Percentiles rank a stretch among this genome's conserved stretches.
phyloP scores from a whole-genome alignment of 208 protist genomes.

The Crithidia expoeki region DNA sequence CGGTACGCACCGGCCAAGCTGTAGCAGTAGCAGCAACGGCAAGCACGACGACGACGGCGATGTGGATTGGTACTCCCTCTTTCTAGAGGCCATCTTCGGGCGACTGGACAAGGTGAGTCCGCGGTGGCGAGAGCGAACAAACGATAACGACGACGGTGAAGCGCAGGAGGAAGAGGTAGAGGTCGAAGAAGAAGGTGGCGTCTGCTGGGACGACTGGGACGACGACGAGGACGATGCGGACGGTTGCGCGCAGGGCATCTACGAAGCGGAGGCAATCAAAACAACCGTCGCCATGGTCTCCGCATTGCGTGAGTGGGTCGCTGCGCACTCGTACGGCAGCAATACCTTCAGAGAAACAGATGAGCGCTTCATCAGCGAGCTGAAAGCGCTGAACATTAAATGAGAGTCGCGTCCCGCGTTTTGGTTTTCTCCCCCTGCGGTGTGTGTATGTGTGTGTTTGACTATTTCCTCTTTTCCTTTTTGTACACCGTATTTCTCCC shows the following conservation, averaged over 20 bases:
- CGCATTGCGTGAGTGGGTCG: conserved; percentile 25
- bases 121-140: conserved; percentile 23
- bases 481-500: conserved; percentile 7
- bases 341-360: not conserved
- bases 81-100: conserved; percentile 33
- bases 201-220: conserved; percentile 51
- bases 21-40: not conserved
- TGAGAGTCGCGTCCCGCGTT: no score
- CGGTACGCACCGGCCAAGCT: not conserved
- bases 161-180: not conserved
- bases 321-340: not conserved
- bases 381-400: conserved; percentile 21
- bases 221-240: conserved; percentile 44
- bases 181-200: not conserved
- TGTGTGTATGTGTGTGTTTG: no score
- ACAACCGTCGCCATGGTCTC: conserved; percentile 33
- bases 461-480: not conserved
- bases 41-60: not conserved
- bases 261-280: conserved; percentile 38
- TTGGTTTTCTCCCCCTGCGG: no score
- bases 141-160: conserved; percentile 3
- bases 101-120: conserved; percentile 38
- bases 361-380: conserved; percentile 14
- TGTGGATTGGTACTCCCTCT: conserved; percentile 29
- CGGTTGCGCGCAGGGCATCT: conserved; percentile 40